Evolutionary conservation across 345 rosid genomes (phyloP), one percentile per base, ranked within the genome.

Genomic region (Trapa bicornis): DNA sequence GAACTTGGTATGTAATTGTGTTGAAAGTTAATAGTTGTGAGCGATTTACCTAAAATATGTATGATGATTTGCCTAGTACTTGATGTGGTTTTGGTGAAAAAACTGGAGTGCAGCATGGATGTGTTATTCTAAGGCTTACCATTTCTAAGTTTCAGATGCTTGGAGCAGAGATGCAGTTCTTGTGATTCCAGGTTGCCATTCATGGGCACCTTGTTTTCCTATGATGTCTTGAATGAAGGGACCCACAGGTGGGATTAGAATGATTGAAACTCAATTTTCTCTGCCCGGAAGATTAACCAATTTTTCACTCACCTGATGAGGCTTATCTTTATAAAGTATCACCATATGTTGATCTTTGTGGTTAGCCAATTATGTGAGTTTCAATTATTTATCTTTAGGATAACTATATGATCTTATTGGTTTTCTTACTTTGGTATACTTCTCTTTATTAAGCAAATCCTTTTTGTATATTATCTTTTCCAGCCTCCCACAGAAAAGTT

Each of bases 101-200:
- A 73, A 65, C 57, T 79, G 80, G 79, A 84, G 81, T 79, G 81
- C 83, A 82, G 86, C 67, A 39, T 84, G 90, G 89, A 80, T 82
- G 73, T 88, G 87, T 88, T 83, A 67, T 88, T 88, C 97, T 94
- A 86, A 94, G 98, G 98, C 86, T 87, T 85, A 90, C 78, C 73
- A 85, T 94, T 92, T 94, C 97, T 83, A 91, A 93, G 99, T 94
- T 94, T 88, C 99, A 94, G 99, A 94, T 94, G 81, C 92, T 86
- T 69, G 99, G 92, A 77, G 97, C 87, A 86, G 89, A 72, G 87
- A 81, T 76, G 86, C 82, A 71, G 87, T 85, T 88, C 87, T 77
- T 82, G 71, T 67, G 77, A 75, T 74, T 80, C 78, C 74, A 81
- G 87, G 85, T 83, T 77, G 83, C 85, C 80, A 80, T 81, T 71